These are phyloP conservation scores for Mallotus nudiflorus DNA, from an alignment of 345 rosid species.

Conservation along the genomic window DNA sequence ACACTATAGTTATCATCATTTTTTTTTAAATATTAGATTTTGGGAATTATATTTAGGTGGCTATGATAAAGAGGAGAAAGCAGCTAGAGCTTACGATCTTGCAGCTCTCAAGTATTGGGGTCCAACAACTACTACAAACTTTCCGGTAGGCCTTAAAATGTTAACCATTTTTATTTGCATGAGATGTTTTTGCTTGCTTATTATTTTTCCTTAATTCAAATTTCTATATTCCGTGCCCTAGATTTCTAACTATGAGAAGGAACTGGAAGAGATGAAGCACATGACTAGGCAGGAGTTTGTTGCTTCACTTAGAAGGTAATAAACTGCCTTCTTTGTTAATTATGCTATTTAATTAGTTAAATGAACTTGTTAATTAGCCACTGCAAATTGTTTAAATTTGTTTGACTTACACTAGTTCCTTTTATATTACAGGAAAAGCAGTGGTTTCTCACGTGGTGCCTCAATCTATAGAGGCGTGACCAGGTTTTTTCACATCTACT, in stretches of 20 bases:
- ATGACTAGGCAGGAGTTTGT: constrained; percentile 95
- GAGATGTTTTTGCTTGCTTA: background rate
- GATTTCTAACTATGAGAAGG: constrained; percentile 78
- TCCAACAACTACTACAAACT: constrained; percentile 85
- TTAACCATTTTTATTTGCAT: background rate
- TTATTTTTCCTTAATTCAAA: background rate
- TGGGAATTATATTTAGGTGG: constrained; percentile 52
- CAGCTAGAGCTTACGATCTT: constrained; percentile 94
- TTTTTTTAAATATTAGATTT: background rate
- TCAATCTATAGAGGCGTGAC: constrained; percentile 97
- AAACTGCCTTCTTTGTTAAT: background rate
- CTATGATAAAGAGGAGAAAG: constrained; percentile 92
- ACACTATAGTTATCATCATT: background rate
- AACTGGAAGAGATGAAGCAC: constrained; percentile 85
- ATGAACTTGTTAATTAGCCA: background rate
- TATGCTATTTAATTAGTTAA: background rate
- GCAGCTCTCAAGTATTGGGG: constrained; percentile 99
- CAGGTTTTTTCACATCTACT: constrained; percentile 47
- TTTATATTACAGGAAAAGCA: constrained; percentile 60
- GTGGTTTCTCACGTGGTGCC: constrained; percentile 98
- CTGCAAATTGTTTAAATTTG: background rate
- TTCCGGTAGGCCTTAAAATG: constrained; percentile 46
- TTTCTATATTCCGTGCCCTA: constrained; percentile 9
- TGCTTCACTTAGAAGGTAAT: constrained; percentile 86
- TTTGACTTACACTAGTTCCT: background rate